Evolutionary conservation across 164 flowering plant genomes (phyloP).

Genomic region (Stephania yunnanensis): DNA sequence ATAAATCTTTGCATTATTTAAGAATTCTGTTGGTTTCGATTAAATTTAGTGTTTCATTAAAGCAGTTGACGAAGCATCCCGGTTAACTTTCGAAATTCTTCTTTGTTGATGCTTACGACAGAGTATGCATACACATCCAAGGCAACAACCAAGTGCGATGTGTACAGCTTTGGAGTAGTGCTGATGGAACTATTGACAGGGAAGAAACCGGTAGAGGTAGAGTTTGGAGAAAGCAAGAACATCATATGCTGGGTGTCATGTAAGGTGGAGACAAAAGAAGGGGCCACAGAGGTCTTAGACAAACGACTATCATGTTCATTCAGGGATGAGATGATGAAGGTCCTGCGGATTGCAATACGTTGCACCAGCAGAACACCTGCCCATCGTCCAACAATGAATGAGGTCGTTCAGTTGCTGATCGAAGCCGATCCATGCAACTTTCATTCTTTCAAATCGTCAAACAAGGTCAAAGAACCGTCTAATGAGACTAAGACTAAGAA

Average conservation of each 20-base stretch:
- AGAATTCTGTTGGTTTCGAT: neutral
- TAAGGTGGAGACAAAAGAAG: constrained; percentile 73
- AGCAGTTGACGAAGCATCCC: neutral
- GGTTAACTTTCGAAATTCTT: neutral
- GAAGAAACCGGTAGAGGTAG: constrained; percentile 81
- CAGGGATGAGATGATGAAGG: constrained; percentile 76
- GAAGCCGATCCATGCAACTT: constrained; percentile 75
- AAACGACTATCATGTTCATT: constrained; percentile 47
- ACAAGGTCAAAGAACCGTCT: constrained; percentile 38
- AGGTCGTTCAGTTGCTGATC: constrained; percentile 67
- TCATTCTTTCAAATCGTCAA: constrained; percentile 42
- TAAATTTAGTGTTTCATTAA: neutral
- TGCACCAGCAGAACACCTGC: constrained; percentile 59
- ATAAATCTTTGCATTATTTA: neutral
- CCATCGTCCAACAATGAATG: constrained; percentile 85
- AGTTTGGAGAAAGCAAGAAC: constrained; percentile 88
- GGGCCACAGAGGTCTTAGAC: constrained; percentile 66
- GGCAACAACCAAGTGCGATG: constrained; percentile 90
- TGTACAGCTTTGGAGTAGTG: constrained; percentile 90
- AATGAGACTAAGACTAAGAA: constrained; percentile 26
- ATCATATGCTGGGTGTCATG: constrained; percentile 77
- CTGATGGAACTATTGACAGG: constrained; percentile 89
- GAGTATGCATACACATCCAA: constrained; percentile 85
- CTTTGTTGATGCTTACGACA: constrained; percentile 23
- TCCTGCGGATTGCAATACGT: constrained; percentile 64